A percentile compares a stretch with the other conserved stretches of the same genome.
These are phyloP conservation scores for Thalassiosira exigua DNA, from an alignment of 352 stramenopile genomes.

Conservation along the genomic window DNA sequence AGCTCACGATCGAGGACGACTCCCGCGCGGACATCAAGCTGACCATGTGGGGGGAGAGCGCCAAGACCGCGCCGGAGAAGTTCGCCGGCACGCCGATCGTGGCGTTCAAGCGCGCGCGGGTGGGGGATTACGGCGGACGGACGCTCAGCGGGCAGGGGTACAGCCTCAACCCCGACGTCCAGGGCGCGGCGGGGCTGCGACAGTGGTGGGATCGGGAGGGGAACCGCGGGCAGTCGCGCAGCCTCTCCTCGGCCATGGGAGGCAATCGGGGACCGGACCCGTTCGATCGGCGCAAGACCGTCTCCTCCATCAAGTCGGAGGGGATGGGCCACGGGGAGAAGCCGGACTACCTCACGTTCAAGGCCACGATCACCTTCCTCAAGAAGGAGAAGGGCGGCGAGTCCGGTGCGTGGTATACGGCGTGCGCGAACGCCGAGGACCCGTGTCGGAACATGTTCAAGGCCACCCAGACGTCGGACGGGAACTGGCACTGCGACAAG, in stretches of 20 bases:
- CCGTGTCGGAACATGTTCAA: constrained; percentile 88
- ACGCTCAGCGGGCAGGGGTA: constrained; percentile 66
- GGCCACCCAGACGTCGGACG: constrained; percentile 90
- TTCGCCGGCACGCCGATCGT: constrained; percentile 91
- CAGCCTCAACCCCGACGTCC: constrained; percentile 60
- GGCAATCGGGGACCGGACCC: constrained; percentile 66
- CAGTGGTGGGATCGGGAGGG: constrained; percentile 72
- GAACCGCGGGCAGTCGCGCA: constrained; percentile 87
- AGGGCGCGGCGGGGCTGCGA: constrained; percentile 61
- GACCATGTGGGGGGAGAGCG: constrained; percentile 95
- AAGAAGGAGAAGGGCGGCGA: constrained; percentile 91
- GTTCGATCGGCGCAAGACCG: constrained; percentile 89
- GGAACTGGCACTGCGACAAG: constrained; percentile 96
- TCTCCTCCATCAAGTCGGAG: constrained; percentile 94
- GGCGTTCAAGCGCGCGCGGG: constrained; percentile 93
- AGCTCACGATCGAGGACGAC: constrained; percentile 96
- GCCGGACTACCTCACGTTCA: constrained; percentile 95
- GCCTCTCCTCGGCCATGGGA: constrained; percentile 71
- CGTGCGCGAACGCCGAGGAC: constrained; percentile 83
- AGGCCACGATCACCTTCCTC: constrained; percentile 96
- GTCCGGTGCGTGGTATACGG: constrained; percentile 86
- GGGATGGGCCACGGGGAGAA: constrained; percentile 93
- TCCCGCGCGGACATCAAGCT: constrained; percentile 94
- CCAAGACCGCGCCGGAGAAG: constrained; percentile 58
- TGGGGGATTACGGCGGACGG: constrained; percentile 93